Conservation (phyloP, 257 asterid species). For the Solanum ossicruentum region DNA sequence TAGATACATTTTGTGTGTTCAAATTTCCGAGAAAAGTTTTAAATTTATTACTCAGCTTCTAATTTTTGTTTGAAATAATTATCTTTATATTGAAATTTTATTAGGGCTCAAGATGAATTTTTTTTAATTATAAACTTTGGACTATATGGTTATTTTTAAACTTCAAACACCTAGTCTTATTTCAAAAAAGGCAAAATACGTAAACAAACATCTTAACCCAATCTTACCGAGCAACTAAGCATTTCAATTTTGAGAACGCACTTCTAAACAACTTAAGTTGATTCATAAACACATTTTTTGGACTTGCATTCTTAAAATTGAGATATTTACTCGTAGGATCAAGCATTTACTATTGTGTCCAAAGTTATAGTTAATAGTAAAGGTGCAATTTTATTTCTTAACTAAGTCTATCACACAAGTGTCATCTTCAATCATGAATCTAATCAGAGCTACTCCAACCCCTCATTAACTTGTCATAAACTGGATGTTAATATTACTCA, state of each 20-base stretch:
- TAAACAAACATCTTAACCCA: background rate
- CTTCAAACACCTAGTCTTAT: background rate
- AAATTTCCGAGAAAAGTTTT: background rate
- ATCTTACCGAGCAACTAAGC: fast-evolving
- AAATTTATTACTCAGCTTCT: background rate
- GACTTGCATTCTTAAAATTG: background rate
- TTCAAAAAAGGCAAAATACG: background rate
- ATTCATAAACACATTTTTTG: background rate
- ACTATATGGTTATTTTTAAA: background rate
- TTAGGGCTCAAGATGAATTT: background rate
- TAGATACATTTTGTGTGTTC: background rate
- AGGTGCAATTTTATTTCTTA: too few relatives aligned
- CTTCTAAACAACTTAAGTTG: background rate
- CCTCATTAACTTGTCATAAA: too few relatives aligned
- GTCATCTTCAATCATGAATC: too few relatives aligned
- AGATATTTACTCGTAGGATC: too few relatives aligned
- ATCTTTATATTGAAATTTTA: background rate
- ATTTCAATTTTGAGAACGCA: background rate
- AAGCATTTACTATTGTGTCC: too few relatives aligned
- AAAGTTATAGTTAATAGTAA: too few relatives aligned
- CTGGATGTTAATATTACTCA: too few relatives aligned
- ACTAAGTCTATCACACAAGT: too few relatives aligned
- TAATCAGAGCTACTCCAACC: too few relatives aligned
- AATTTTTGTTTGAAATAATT: background rate
- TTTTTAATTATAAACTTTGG: background rate